Conservation (phyloP, 2,329 filamentous ascomycete genomes). For the Zymoseptoria tritici region DNA sequence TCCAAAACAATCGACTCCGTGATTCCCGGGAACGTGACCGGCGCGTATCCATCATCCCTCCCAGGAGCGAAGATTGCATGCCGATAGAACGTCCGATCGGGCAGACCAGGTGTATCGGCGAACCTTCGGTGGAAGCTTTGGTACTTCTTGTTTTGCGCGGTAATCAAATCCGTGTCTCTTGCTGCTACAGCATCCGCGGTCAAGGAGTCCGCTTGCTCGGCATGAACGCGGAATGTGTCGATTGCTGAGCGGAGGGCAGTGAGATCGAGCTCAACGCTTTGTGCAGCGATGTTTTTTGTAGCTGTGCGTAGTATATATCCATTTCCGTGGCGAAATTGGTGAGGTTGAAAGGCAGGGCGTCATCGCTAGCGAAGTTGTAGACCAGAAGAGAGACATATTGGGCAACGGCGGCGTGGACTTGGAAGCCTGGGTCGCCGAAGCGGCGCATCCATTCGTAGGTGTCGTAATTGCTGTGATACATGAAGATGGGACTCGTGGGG, state of each 20-base stretch:
- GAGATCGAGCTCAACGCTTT: slow-evolving; percentile 40
- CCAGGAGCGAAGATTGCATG: slow-evolving; percentile 43
- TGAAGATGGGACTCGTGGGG: slow-evolving; percentile 36
- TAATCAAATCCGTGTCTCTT: slow-evolving; percentile 26
- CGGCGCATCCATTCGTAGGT: slow-evolving; percentile 46
- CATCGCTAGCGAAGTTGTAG: slow-evolving; percentile 35
- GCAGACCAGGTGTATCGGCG: slow-evolving; percentile 39
- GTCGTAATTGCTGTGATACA: slow-evolving; percentile 43
- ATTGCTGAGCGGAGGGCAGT: slow-evolving; percentile 27
- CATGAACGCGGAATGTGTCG: slow-evolving; percentile 42
- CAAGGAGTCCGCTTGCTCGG: slow-evolving; percentile 26
- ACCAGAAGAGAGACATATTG: slow-evolving; percentile 39
- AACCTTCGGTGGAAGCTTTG: slow-evolving; percentile 42
- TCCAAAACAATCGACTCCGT: slow-evolving; percentile 42
- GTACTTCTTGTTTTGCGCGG: slow-evolving; percentile 38
- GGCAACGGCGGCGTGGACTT: slow-evolving; percentile 42
- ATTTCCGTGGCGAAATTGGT: slow-evolving; percentile 36
- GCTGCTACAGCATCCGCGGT: slow-evolving; percentile 10
- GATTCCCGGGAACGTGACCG: slow-evolving; percentile 55
- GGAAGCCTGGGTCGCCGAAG: slow-evolving; percentile 46
- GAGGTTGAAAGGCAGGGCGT: slow-evolving; percentile 36
- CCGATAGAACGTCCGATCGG: slow-evolving; percentile 39
- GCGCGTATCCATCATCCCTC: slow-evolving; percentile 55
- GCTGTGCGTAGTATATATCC: slow-evolving; percentile 30
- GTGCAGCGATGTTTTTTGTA: slow-evolving; percentile 33